Conservation (phyloP, 768 basidiomycete species). For the Asterophora parasitica region DNA sequence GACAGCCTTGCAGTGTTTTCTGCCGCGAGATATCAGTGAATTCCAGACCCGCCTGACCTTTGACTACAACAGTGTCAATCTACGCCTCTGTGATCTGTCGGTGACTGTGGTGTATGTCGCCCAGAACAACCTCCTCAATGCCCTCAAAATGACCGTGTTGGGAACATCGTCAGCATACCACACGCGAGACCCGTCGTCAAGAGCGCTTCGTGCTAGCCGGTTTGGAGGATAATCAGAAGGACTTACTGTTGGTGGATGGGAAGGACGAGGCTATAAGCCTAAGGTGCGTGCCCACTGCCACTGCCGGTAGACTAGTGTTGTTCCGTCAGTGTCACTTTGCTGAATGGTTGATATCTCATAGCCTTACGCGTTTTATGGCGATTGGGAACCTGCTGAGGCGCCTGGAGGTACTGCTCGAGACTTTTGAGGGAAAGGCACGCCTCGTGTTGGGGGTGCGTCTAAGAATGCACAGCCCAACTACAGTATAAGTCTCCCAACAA, state of each 20-base stretch:
- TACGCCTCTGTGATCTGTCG: conserved; percentile 35
- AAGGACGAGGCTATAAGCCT: conserved; percentile 50
- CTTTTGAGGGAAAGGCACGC: conserved; percentile 46
- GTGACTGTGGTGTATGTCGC: conserved; percentile 39
- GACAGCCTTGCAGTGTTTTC: conserved; percentile 43
- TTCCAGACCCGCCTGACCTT: conserved; percentile 4
- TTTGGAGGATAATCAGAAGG: conserved; percentile 27
- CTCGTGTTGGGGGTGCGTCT: not conserved
- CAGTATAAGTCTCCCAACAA: conserved; percentile 36
- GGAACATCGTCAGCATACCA: conserved; percentile 67
- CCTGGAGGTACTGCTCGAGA: conserved; percentile 48
- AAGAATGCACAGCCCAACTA: conserved; percentile 1
- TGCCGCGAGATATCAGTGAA: conserved; percentile 59
- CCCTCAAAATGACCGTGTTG: conserved; percentile 52
- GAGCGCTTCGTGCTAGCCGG: conserved; percentile 55
- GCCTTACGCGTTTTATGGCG: conserved; percentile 57
- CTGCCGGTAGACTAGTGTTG: no score
- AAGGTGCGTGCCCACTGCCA: no score
- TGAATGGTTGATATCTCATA: conserved; percentile 19
- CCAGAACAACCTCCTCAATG: conserved; percentile 43
- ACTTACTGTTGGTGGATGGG: conserved; percentile 46
- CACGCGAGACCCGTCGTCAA: conserved; percentile 48
- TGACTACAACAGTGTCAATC: conserved; percentile 40
- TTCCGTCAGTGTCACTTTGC: not conserved
- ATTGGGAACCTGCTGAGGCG: conserved; percentile 69